Evolutionary conservation across 495 filamentous ascomycete species (phyloP).

Genomic region (Pyrenula massariospora): DNA sequence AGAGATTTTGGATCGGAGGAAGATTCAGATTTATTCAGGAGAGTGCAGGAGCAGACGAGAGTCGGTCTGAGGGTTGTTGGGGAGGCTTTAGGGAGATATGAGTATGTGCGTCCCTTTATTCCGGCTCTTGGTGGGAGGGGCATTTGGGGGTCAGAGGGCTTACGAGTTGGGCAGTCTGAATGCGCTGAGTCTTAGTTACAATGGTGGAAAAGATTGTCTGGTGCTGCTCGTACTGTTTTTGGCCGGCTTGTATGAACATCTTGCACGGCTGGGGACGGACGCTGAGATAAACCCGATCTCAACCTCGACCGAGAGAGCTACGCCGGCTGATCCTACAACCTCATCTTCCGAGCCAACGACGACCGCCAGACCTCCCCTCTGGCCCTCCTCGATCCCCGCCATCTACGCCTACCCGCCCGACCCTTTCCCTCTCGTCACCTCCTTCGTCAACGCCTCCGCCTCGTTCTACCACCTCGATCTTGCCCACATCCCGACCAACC

Average conservation of each 20-base stretch:
- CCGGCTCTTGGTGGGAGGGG: background rate
- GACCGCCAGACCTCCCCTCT: constrained; percentile 4
- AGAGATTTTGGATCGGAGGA: constrained; percentile 24
- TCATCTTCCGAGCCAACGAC: background rate
- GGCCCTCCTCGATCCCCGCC: constrained; percentile 45
- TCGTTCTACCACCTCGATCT: constrained; percentile 62
- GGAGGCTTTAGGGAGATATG: constrained; percentile 59
- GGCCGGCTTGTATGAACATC: constrained; percentile 43
- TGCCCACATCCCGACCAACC: constrained; percentile 53
- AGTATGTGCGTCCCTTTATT: constrained; percentile 27
- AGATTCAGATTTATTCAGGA: constrained; percentile 41
- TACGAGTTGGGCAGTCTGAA: constrained; percentile 39
- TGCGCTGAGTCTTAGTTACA: constrained; percentile 85
- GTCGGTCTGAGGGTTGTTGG: constrained; percentile 59
- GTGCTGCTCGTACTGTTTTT: constrained; percentile 86
- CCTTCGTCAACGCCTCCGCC: constrained; percentile 59
- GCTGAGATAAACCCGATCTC: background rate
- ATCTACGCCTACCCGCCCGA: constrained; percentile 77
- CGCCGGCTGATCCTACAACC: constrained; percentile 7
- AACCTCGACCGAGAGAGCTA: constrained; percentile 9
- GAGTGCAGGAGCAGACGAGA: constrained; percentile 61
- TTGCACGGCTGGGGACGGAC: constrained; percentile 2
- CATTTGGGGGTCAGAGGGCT: background rate
- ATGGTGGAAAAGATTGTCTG: constrained; percentile 96
- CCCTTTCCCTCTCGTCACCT: constrained; percentile 75